Evolutionary conservation across 2,329 filamentous ascomycete species (phyloP).

Genomic region (Albifimbria verrucaria): DNA sequence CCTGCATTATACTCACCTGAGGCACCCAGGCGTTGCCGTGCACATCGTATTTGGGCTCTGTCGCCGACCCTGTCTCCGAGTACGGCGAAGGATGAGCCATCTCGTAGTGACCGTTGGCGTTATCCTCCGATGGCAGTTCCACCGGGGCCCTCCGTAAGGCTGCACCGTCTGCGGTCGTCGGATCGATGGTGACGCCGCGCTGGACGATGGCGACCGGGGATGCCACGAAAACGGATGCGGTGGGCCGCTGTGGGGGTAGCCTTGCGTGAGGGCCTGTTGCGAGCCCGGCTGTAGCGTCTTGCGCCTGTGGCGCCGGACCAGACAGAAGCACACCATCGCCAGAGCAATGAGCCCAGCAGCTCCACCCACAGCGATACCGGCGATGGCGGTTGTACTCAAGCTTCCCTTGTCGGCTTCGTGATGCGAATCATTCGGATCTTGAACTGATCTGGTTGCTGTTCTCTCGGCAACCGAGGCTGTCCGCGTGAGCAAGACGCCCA

Average conservation of each 20-base stretch:
- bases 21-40: conserved; percentile 29
- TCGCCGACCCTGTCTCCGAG: conserved; percentile 8
- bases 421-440: conserved; percentile 9
- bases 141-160: conserved; percentile 20
- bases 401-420: conserved; percentile 4
- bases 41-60: conserved; percentile 26
- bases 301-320: conserved; percentile 24
- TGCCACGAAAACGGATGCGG: conserved; percentile 21
- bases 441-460: conserved; percentile 45
- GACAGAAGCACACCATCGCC: conserved; percentile 23
- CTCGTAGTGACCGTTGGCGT: conserved; percentile 9
- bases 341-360: conserved; percentile 24
- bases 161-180: conserved; percentile 14
- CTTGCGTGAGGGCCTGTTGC: conserved; percentile 19
- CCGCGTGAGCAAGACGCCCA: conserved; percentile 51
- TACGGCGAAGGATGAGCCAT: conserved; percentile 14
- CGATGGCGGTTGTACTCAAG: conserved; percentile 38
- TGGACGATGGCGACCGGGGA: conserved; percentile 18
- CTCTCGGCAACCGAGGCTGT: conserved; percentile 42
- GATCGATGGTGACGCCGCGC: conserved; percentile 13
- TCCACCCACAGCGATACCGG: conserved; percentile 40
- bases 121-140: conserved; percentile 18
- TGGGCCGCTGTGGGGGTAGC: conserved; percentile 20
- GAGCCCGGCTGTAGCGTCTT: conserved; percentile 10
- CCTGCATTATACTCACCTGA: conserved; percentile 28